phyloP scores from a whole-genome alignment of 2,329 filamentous ascomycete species.

The Gaeumannomyces sp. region DNA sequence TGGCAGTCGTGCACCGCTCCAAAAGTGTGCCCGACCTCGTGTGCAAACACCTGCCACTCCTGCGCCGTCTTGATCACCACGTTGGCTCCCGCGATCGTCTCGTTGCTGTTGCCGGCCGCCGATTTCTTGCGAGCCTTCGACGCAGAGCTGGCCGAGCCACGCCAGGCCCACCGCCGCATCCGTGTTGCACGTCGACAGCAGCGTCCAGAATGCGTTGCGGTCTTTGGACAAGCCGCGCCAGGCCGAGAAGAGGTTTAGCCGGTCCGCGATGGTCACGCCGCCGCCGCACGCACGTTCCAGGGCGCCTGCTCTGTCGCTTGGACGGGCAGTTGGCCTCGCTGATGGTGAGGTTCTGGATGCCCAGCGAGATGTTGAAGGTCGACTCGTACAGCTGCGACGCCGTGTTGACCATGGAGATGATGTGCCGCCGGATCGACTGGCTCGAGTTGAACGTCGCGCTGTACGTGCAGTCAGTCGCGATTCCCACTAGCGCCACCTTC shows the following conservation, averaged over 20 bases:
- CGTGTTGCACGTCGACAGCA: constrained; percentile 76
- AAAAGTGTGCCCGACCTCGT: constrained; percentile 91
- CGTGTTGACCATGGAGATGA: constrained; percentile 78
- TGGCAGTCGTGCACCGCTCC: constrained; percentile 94
- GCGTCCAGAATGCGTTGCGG: constrained; percentile 86
- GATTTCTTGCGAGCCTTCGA: constrained; percentile 50
- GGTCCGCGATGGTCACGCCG: constrained; percentile 61
- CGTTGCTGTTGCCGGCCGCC: constrained; percentile 45
- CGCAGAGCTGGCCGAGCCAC: constrained; percentile 86
- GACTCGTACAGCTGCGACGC: constrained; percentile 84
- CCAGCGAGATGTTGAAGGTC: constrained; percentile 91
- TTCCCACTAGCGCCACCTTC: constrained; percentile 83
- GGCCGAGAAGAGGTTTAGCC: constrained; percentile 78
- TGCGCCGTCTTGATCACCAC: constrained; percentile 77
- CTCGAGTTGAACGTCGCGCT: constrained; percentile 63
- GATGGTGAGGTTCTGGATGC: constrained; percentile 78
- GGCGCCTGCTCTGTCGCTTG: constrained; percentile 53
- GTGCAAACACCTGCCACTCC: constrained; percentile 94
- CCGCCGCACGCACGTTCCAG: constrained; percentile 76
- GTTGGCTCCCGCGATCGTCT: constrained; percentile 79
- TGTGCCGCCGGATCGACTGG: constrained; percentile 60
- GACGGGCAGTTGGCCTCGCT: constrained; percentile 70
- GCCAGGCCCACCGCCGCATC: constrained; percentile 82
- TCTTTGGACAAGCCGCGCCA: constrained; percentile 80
- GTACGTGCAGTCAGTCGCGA: constrained; percentile 92